Evolutionary conservation across 78 protist genomes (phyloP), one percentile per base, ranked within the genome.

Genomic region (Paratrimastix pyriformis): DNA sequence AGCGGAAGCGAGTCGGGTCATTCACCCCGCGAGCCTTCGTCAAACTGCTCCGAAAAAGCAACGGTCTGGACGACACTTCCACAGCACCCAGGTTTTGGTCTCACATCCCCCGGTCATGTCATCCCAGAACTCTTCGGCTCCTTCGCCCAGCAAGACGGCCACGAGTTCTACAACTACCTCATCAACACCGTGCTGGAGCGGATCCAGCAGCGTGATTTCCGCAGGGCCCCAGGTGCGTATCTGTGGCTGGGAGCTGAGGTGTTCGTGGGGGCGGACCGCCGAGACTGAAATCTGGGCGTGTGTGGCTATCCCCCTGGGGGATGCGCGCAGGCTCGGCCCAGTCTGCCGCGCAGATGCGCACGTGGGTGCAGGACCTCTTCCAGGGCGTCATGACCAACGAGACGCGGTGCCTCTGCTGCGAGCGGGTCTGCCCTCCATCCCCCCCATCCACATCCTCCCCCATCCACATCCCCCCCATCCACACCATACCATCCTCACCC

Each of bases 111-210:
- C n/a, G 58, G 58, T 52, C 26, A 52, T n/a, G 24, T n/a, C n/a
- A n/a, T n/a, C n/a, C n/a, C n/a, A n/a, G 86, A 82, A 37, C 32
- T 88, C 29, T 92, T 89, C 60, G 65, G 88, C 21, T 74, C 87
- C 30, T 79, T 50, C 45, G 66, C 62, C 81, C 93, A 89, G 48
- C 93, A 91, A 38, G 96, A 92, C 39, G 93, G 93, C 15, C 96
- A 92, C 62, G 96, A 92, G 76, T 89, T 92, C 33, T 66, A 89
- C 42, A 87, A 89, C 59, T 90, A 74, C 50, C 60, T 89, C 21
- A 77, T 92, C 48, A 92, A 92, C 50, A 65, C 71, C 15, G 65
- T 89, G 35, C 74, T 79, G 8, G 96, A 92, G 64, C 43, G 15
- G 37, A 74, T 86, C 38, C 71, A 75, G 52, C 65, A 64, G 72